Conservation (phyloP, 768 basidiomycete genomes). For the Mycena belliarum region DNA sequence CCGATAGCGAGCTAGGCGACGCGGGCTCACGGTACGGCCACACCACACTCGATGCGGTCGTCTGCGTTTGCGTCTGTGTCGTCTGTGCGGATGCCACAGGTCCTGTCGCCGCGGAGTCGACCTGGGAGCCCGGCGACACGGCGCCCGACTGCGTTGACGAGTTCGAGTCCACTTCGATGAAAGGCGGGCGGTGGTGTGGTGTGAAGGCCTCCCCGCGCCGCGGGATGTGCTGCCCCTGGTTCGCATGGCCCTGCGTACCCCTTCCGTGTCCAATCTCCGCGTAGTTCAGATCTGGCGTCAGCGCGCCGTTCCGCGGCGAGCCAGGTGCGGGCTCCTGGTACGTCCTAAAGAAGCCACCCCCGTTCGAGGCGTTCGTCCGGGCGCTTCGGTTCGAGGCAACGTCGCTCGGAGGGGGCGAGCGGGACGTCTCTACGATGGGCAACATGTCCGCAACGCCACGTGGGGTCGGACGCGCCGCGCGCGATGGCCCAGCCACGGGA, state of each 20-base stretch:
- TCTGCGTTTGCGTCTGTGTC: background rate
- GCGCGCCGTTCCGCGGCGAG: conserved; percentile 50
- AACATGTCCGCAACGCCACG: conserved; percentile 45
- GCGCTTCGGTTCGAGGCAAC: conserved; percentile 37
- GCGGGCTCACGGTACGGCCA: conserved; percentile 49
- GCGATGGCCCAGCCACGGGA: conserved; percentile 34
- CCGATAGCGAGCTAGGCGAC: conserved; percentile 33
- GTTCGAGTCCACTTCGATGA: conserved; percentile 18
- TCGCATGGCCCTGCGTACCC: conserved; percentile 32
- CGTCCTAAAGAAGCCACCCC: conserved; percentile 59
- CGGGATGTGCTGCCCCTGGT: conserved; percentile 24
- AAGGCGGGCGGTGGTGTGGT: conserved; percentile 11
- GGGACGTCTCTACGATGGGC: conserved; percentile 63
- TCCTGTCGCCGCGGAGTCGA: background rate
- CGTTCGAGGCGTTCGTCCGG: conserved; percentile 47
- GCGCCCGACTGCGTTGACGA: too few relatives aligned
- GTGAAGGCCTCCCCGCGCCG: conserved; percentile 23
- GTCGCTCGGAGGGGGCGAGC: conserved; percentile 63
- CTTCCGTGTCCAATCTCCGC: conserved; percentile 79
- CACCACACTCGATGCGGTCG: conserved; percentile 25
- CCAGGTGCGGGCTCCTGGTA: conserved; percentile 45
- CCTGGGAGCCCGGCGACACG: background rate
- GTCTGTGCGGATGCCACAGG: too few relatives aligned
- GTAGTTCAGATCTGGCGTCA: conserved; percentile 73
- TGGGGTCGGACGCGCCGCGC: conserved; percentile 36